A percentile compares a stretch with the other conserved stretches of the same genome.
These are phyloP conservation scores for Triangularia verruculosa DNA, from an alignment of 2,329 filamentous ascomycete species.

Conservation along the genomic window DNA sequence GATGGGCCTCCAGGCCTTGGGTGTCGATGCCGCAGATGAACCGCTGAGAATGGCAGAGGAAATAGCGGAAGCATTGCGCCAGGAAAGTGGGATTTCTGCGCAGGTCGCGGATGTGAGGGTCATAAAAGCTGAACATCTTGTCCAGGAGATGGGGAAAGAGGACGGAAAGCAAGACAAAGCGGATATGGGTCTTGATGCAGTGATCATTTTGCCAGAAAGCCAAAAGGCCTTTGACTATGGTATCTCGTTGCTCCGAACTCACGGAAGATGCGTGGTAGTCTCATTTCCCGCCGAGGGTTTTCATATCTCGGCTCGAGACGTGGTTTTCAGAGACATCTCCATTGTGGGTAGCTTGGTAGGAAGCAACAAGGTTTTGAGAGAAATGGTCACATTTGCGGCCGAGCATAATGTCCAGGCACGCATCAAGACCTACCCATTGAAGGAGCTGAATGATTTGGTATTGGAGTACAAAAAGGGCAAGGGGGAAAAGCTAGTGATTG, in stretches of 20 bases:
- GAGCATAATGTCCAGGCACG: constrained; percentile 35
- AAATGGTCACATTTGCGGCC: constrained; percentile 39
- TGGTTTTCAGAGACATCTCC: constrained; percentile 44
- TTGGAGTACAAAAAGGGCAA: constrained; percentile 42
- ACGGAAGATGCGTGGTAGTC: constrained; percentile 45
- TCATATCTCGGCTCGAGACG: constrained; percentile 39
- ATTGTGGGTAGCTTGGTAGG: constrained; percentile 42
- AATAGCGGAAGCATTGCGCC: constrained; percentile 25
- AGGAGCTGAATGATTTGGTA: constrained; percentile 40
- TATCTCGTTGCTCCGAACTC: constrained; percentile 41
- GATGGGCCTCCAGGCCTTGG: constrained; percentile 36
- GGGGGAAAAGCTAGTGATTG: constrained; percentile 46
- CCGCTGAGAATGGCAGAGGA: constrained; percentile 35
- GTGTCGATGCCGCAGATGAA: constrained; percentile 38
- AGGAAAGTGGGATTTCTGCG: constrained; percentile 23
- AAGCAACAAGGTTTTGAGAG: constrained; percentile 38
- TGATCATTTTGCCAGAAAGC: constrained; percentile 45
- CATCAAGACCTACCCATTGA: constrained; percentile 35
- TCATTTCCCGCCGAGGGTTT: constrained; percentile 45
- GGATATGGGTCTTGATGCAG: constrained; percentile 45
- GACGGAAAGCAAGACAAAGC: constrained; percentile 33
- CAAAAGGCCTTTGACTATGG: constrained; percentile 48
- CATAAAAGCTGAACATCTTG: constrained; percentile 24
- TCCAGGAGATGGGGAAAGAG: constrained; percentile 33
- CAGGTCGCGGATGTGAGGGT: constrained; percentile 40